Percentiles rank a stretch among this genome's conserved stretches.
These are phyloP conservation scores for Begonia fuchsioides DNA, from an alignment of 306 rosid genomes.

Conservation along the genomic window DNA sequence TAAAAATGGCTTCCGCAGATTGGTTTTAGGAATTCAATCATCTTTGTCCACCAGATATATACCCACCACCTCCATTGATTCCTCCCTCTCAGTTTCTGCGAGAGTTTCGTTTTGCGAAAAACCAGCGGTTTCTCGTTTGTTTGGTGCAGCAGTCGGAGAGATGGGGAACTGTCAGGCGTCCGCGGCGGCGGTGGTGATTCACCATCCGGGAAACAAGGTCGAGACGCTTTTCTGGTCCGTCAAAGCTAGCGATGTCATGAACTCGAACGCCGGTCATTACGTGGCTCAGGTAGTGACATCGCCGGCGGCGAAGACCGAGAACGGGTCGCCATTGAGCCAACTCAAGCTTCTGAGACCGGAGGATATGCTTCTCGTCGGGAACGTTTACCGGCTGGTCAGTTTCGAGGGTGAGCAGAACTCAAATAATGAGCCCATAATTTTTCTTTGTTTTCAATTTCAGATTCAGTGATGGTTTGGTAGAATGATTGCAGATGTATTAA, in stretches of 20 bases:
- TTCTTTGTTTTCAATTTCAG: too few species aligned
- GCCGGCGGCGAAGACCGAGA: slow-evolving; percentile 29
- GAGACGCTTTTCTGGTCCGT: slow-evolving; percentile 77
- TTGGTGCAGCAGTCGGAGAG: neutral
- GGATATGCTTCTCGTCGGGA: slow-evolving; percentile 74
- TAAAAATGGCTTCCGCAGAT: too few species aligned
- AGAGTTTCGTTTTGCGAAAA: too few species aligned
- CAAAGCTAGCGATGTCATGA: slow-evolving; percentile 62
- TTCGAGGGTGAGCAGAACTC: slow-evolving; percentile 44
- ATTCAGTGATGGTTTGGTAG: neutral
- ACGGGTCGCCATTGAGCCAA: slow-evolving; percentile 47
- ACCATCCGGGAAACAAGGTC: slow-evolving; percentile 51
- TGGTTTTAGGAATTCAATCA: too few species aligned
- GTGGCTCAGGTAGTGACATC: slow-evolving; percentile 53
- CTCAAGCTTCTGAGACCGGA: slow-evolving; percentile 88
- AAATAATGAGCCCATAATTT: neutral
- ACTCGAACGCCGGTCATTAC: slow-evolving; percentile 67
- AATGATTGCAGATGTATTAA: slow-evolving; percentile 50
- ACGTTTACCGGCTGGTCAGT: slow-evolving; percentile 65
- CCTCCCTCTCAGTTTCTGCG: too few species aligned
- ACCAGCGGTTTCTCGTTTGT: too few species aligned
- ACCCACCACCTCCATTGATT: too few species aligned
- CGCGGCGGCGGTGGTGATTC: slow-evolving; percentile 69
- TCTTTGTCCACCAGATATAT: too few species aligned
- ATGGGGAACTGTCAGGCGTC: slow-evolving; percentile 98